These are phyloP conservation scores for Puccinia novopanici DNA, from an alignment of 1,284 basidiomycete species.

Conservation along the genomic window DNA sequence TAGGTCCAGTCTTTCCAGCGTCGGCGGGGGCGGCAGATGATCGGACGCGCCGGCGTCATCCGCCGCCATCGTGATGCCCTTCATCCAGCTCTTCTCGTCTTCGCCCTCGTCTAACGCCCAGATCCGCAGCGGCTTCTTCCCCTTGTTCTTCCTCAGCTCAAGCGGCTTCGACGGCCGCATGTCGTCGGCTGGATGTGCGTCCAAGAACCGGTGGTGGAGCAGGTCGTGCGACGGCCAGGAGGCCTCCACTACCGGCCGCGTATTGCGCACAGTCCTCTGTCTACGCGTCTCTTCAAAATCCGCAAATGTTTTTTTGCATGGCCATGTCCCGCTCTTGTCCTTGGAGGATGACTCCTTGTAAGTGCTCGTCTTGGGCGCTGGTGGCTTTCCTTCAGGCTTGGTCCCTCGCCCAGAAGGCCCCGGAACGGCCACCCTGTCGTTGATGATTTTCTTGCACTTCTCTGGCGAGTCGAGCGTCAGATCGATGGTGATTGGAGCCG, in stretches of 20 bases:
- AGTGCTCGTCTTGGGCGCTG: background rate
- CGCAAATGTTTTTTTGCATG: slow-evolving; percentile 10
- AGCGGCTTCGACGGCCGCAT: background rate
- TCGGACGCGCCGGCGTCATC: background rate
- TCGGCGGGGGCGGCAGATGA: background rate
- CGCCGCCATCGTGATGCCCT: background rate
- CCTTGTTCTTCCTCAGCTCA: background rate
- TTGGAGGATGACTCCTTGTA: background rate
- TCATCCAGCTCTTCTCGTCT: background rate
- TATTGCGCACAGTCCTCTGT: background rate
- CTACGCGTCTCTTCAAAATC: slow-evolving; percentile 17
- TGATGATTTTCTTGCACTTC: background rate
- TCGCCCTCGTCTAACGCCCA: background rate
- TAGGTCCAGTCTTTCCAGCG: slow-evolving; percentile 9
- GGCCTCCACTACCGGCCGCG: background rate
- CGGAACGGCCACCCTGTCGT: no score
- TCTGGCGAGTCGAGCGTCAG: background rate
- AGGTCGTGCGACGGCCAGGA: slow-evolving; percentile 1
- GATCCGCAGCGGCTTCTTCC: background rate
- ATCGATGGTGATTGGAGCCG: background rate
- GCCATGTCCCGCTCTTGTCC: background rate
- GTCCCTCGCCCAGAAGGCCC: background rate
- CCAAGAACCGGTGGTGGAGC: slow-evolving; percentile 1
- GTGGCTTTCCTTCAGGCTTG: background rate
- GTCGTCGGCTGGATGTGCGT: background rate